A percentile compares a stretch with the other conserved stretches of the same genome.
phyloP scores from a whole-genome alignment of 441 rosid species.

The Aleurites moluccanus region DNA sequence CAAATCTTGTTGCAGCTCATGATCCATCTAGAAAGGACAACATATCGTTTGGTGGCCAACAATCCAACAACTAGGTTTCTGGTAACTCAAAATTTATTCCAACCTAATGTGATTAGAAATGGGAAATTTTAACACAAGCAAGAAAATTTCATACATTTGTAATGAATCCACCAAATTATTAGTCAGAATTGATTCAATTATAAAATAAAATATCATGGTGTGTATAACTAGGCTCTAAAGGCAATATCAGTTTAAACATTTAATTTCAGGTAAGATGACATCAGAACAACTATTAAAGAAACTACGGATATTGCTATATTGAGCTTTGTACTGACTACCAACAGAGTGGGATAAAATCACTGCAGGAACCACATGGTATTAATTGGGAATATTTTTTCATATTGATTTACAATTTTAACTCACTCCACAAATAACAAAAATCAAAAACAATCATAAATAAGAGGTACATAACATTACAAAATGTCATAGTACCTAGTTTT shows the following conservation, averaged over 20 bases:
- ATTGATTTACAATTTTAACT: neutral
- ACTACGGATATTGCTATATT: neutral
- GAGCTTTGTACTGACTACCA: neutral
- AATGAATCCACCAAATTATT: neutral
- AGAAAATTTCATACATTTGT: neutral
- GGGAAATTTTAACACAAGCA: neutral
- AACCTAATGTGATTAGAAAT: neutral
- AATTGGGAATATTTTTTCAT: too few relatives aligned
- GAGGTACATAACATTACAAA: neutral
- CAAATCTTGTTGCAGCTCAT: neutral
- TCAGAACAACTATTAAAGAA: neutral
- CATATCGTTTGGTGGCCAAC: neutral
- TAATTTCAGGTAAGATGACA: neutral
- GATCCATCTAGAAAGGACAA: neutral
- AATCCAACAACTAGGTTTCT: neutral
- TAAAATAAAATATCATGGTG: neutral
- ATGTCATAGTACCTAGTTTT: neutral
- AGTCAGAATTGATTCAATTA: neutral
- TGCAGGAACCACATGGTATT: constrained; percentile 7
- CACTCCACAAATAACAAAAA: neutral
- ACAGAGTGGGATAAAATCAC: neutral
- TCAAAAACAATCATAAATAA: neutral
- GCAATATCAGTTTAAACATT: neutral
- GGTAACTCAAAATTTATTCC: neutral
- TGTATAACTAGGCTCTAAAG: neutral